A percentile compares a stretch with the other conserved stretches of the same genome.
Evolutionary conservation across 495 filamentous ascomycete genomes (phyloP).

Genomic region (Penicillium coffeae): DNA sequence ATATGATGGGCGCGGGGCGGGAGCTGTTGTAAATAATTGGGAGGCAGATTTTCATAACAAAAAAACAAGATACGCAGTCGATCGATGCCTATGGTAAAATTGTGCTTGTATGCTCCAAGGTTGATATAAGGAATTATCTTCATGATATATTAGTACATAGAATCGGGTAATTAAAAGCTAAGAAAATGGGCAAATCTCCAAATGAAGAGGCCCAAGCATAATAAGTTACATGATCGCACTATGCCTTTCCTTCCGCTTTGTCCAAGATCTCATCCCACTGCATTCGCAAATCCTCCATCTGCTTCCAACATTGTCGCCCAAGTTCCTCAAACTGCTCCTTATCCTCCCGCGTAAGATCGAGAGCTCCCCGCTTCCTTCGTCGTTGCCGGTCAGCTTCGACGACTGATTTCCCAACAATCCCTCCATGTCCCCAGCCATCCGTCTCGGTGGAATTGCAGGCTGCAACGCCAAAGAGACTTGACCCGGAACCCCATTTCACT

Average conservation of each 20-base stretch:
- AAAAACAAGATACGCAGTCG: slow-evolving; percentile 9
- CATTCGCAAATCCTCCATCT: slow-evolving; percentile 78
- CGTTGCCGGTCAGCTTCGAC: slow-evolving; percentile 43
- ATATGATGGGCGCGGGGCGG: slow-evolving; percentile 26
- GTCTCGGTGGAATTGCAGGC: slow-evolving; percentile 69
- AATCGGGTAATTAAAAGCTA: no score
- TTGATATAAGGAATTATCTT: no score
- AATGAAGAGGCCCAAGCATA: no score
- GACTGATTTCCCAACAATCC: slow-evolving; percentile 52
- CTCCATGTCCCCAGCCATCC: slow-evolving; percentile 81
- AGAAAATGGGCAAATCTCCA: no score
- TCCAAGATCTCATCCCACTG: slow-evolving; percentile 70
- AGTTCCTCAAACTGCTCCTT: slow-evolving; percentile 69
- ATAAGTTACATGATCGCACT: no score
- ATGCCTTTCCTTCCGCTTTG: slow-evolving; percentile 23
- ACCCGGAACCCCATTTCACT: slow-evolving; percentile 81
- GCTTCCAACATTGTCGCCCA: slow-evolving; percentile 69
- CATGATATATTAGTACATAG: no score
- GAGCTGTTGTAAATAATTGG: slow-evolving; percentile 39
- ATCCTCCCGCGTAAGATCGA: slow-evolving; percentile 58
- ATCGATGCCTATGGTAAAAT: slow-evolving; percentile 1
- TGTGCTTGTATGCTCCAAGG: background rate
- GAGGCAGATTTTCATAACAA: slow-evolving; percentile 10
- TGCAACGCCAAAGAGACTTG: slow-evolving; percentile 52
- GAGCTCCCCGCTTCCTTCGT: slow-evolving; percentile 53